Evolutionary conservation across 345 rosid species (phyloP).

Genomic region (Isatis tinctoria): DNA sequence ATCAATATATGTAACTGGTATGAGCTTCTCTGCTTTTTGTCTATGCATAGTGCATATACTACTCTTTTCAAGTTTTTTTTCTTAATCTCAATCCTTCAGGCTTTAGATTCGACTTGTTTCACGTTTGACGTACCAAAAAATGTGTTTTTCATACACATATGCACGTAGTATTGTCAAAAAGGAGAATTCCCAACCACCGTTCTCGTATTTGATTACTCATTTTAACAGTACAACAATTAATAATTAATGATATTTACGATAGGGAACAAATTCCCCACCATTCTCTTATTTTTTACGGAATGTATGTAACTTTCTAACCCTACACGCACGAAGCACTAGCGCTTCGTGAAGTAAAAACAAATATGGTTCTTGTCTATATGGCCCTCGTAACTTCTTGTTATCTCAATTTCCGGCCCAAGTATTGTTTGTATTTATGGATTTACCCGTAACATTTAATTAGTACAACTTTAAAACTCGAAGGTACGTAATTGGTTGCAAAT

Average conservation of each 20-base stretch:
- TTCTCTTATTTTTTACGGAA: neutral
- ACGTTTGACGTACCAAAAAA: neutral
- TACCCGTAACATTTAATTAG: neutral
- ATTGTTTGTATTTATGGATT: neutral
- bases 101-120: neutral
- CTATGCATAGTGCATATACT: neutral
- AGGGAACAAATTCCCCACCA: neutral
- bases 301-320: conserved; percentile 6
- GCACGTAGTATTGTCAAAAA: neutral
- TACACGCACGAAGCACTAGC: conserved; percentile 31
- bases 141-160: neutral
- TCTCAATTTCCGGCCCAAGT: neutral
- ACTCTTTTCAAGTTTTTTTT: neutral
- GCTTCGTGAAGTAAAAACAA: neutral
- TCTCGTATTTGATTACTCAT: neutral
- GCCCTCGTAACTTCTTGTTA: neutral
- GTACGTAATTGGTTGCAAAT: neutral
- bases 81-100: neutral
- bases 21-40: neutral
- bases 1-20: too few species aligned
- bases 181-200: neutral
- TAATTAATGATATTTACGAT: neutral
- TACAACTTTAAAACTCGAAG: neutral
- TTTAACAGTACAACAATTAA: neutral
- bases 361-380: conserved; percentile 12